Base-by-base conservation (phyloP, 2,329 filamentous ascomycete genomes). In the Fusarium dimerum region DNA sequence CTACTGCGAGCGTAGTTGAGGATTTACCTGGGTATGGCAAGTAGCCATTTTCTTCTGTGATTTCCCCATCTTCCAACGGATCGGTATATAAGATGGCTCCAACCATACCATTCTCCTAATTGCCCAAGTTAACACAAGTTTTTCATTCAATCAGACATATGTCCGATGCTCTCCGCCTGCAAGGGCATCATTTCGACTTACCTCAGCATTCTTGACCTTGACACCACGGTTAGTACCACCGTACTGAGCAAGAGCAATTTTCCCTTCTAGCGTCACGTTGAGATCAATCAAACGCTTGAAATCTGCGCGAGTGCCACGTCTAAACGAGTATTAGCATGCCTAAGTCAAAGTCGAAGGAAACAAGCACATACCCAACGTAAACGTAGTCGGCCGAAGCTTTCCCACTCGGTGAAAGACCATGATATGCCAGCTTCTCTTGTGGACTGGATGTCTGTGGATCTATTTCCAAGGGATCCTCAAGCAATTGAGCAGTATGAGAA, bases 131-230 rank as follows among this genome's bases (percentile, higher is more conserved):
- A 26, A n/a, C n/a, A n/a, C n/a, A n/a, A n/a, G n/a, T 0, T 1
- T 2, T 45, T 26, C 20, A 5, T 26, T 7, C 7, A 7, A 26
- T 7, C 20, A 26, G 20, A 26, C 20, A 26, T 26, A 4, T 5
- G 7, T 26, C 20, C 7, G 20, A 7, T 26, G 20, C 20, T 26
- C 7, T 26, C 5, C 4, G 20, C 20, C n/a, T n/a, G n/a, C n/a
- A n/a, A n/a, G n/a, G n/a, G n/a, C 20, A 26, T 26, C 20, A 26
- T 26, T 7, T 26, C 7, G 20, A 18, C 39, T 34, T 0, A 59
- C 56, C 53, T 59, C 57, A 0, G 57, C 57, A 6, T 59, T 59
- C 47, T 59, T 59, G 10, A 59, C 46, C 20, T 59, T 59, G 9
- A 59, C 57, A 3, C 57, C 57, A 26, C 57, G 47, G n/a, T 59